Base-by-base conservation (phyloP, 192 early-diverging fungal genomes). In the Gamsiella multidivaricata region DNA sequence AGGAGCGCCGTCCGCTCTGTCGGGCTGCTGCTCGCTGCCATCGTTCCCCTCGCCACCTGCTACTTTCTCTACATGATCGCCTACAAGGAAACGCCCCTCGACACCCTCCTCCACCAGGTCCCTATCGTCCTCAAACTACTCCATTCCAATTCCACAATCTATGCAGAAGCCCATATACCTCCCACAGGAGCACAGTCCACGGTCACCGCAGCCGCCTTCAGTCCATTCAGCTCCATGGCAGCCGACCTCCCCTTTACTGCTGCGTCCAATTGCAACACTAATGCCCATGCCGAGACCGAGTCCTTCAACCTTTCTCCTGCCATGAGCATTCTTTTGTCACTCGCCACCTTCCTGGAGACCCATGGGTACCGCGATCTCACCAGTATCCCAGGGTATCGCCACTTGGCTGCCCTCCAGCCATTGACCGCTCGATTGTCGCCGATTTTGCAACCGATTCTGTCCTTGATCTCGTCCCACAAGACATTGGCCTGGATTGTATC, bases 1-100 rank as follows among this genome's bases (percentile, higher is more conserved):
- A 68, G 74, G 46, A 78, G 58, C 3, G 74, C 59, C 6, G 74
- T 68, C 29, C 74, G 74, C 20, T 78, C 74, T 15, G 14, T 78
- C 8, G 59, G 60, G 25, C 18, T 78, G 28, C 25, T 69, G 3
- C 31, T 50, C 18, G 60, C 65, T 0, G 53, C 65, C 14, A 59
- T 78, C 25, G 59, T 68, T 11, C 60, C 65, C 0, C 17, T 78
- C 10, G 74, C 65, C 22, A 56, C 63, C 1, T 25, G 25, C 29
- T 78, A 68, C 47, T 61, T 69, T 23, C 46, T 69, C 37, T 78
- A 78, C 47, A 52, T 47, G 23, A 33, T 78, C 22, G 54, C 54
- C 34, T 78, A 78, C 54, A 68, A 62, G 14, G 74, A 78, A 26
- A 64, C 74, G 7, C 74, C 74, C 2, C 55, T 78, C 49, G 74